Base-by-base conservation (phyloP, 352 stramenopile genomes). In the Phytopythium mirpurense region DNA sequence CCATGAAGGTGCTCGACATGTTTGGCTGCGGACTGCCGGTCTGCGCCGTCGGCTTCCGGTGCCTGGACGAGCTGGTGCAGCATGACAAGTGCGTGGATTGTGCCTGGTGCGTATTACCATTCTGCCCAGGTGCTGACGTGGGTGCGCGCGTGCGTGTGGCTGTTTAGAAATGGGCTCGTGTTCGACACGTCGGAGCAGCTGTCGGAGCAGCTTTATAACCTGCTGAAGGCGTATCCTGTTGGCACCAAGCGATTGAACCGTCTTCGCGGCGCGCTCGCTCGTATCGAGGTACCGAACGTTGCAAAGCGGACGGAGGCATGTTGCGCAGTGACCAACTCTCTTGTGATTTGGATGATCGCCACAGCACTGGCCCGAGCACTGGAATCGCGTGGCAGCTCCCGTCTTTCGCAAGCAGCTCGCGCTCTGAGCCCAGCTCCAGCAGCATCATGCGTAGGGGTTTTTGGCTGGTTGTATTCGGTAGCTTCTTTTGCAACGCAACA, bases 1-100 rank as follows among this genome's bases (percentile, higher is more conserved):
- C 97, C 6, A 99, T 99, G 97, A 99, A 99, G 57, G 96, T 99
- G 41, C 74, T 99, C 32, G 97, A 99, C 73, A 98, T 99, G 92
- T 99, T 99, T 80, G 97, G 97, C 34, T 97, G 89, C 56, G 82
- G 86, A 15, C 75, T 99, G 34, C 97, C 97, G 18, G 97, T 99
- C 0, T 98, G 95, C 62, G 97, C 97, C 4, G 83, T 98, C 31
- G 74, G 72, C 38, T 99, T 98, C 78, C 72, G 88, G 50, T 98
- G 94, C 59, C 68, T 99, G n/a, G 63, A 73, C 29, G 97, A 99
- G 67, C 87, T 99, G 11, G 96, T 99, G 12, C 64, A 95, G 59
- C 88, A 99, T 74, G 79, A 88, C 47, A 74, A 85, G 48, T 98
- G 97, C 72, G 91, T 68, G 31, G 48, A 48, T 26, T 12, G 3